A percentile compares a stretch with the other conserved stretches of the same genome.
These are phyloP conservation scores for Trichophyton rubrum DNA, from an alignment of 2,329 filamentous ascomycete species.

Conservation along the genomic window DNA sequence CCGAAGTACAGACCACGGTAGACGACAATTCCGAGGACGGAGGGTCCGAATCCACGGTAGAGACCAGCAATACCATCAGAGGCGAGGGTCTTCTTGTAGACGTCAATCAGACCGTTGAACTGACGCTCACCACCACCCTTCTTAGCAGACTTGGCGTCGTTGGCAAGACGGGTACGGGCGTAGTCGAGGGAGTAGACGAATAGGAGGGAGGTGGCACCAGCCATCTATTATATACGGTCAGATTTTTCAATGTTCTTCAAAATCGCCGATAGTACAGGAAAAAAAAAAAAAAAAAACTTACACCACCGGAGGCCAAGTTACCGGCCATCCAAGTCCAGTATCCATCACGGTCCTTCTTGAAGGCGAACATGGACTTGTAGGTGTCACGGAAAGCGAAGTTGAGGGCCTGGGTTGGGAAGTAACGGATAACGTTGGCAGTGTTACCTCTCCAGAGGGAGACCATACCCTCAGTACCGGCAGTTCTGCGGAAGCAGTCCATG, in stretches of 20 bases:
- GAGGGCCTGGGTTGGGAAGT: constrained; percentile 99
- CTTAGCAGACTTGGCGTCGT: constrained; percentile 99
- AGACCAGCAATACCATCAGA: constrained; percentile 98
- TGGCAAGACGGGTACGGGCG: constrained; percentile 99
- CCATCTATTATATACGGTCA: constrained; percentile 46
- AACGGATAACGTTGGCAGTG: constrained; percentile 99
- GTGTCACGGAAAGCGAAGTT: constrained; percentile 99
- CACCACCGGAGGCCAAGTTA: constrained; percentile 99
- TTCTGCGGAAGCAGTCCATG: constrained; percentile 87
- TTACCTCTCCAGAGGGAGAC: constrained; percentile 98
- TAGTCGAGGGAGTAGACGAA: constrained; percentile 99
- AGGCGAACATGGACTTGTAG: constrained; percentile 99
- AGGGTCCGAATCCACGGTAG: constrained; percentile 99
- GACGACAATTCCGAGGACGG: constrained; percentile 96
- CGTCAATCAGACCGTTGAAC: constrained; percentile 99
- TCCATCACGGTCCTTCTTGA: constrained; percentile 99
- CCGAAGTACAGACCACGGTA: constrained; percentile 99
- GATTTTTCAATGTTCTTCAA: background rate
- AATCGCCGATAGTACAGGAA: background rate
- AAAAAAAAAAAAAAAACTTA: constrained; percentile 39
- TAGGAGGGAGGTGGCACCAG: constrained; percentile 98
- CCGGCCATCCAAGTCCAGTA: constrained; percentile 98
- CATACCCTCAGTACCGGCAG: constrained; percentile 79
- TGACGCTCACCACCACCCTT: constrained; percentile 84
- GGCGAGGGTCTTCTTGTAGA: constrained; percentile 99